Conservation (phyloP, 2,329 filamentous ascomycete species). For the Stachybotrys chlorohalonatus region DNA sequence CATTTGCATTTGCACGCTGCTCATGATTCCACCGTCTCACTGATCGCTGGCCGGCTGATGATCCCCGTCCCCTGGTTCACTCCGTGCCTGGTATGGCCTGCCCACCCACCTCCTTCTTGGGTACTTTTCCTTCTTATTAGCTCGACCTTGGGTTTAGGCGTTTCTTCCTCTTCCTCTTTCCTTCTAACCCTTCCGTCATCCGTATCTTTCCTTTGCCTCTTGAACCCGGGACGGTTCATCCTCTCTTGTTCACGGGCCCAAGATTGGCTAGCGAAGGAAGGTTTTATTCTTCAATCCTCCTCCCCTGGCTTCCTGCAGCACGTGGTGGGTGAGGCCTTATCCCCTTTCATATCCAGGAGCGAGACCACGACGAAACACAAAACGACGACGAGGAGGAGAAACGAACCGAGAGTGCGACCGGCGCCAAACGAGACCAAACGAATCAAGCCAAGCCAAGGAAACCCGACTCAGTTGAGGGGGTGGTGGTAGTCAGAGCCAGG, state of each 20-base stretch:
- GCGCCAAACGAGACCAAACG: neutral
- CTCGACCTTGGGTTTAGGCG: constrained; percentile 3
- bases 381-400: neutral
- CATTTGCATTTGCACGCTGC: neutral
- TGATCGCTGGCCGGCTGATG: neutral
- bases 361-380: neutral
- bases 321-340: neutral
- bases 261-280: too few species aligned
- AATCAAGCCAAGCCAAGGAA: neutral
- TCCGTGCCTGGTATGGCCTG: neutral
- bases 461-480: too few species aligned
- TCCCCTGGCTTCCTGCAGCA: neutral
- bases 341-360: neutral
- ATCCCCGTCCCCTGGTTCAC: neutral
- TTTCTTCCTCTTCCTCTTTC: constrained; percentile 6
- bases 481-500: too few species aligned
- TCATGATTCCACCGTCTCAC: neutral
- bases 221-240: neutral
- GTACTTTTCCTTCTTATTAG: constrained; percentile 5
- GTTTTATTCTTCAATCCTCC: neutral
- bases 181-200: constrained; percentile 4
- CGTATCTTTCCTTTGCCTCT: neutral
- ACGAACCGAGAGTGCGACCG: neutral
- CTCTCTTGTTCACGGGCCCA: neutral
- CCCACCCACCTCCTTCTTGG: neutral